A percentile compares a stretch with the other conserved stretches of the same genome.
phyloP scores from a whole-genome alignment of 345 rosid species.

The Draba incana region DNA sequence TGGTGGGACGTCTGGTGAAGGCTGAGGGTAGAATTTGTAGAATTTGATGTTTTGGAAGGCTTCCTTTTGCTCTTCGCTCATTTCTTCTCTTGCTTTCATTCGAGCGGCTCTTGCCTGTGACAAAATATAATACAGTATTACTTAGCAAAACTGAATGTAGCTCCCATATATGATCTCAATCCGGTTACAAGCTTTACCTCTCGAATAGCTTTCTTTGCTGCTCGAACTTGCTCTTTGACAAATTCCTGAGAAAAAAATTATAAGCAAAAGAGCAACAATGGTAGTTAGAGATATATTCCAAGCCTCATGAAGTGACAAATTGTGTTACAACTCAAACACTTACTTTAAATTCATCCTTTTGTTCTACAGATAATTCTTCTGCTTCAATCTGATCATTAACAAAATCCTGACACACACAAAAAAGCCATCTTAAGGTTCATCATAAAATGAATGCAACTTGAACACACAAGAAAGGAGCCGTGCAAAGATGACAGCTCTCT shows the following conservation, averaged over 20 bases:
- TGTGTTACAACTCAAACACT: slow-evolving; percentile 22
- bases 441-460: slow-evolving; percentile 5
- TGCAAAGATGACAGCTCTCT: too few relatives aligned
- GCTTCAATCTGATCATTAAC: slow-evolving; percentile 59
- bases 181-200: slow-evolving; percentile 53
- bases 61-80: too few relatives aligned
- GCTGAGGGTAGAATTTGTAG: too few relatives aligned
- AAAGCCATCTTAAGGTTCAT: slow-evolving; percentile 18
- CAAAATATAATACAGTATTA: slow-evolving; percentile 17
- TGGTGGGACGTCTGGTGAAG: too few relatives aligned
- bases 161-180: neutral
- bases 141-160: slow-evolving; percentile 4
- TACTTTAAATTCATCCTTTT: slow-evolving; percentile 87
- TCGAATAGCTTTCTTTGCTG: slow-evolving; percentile 81
- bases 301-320: slow-evolving; percentile 7
- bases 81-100: too few relatives aligned
- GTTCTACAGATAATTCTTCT: slow-evolving; percentile 69
- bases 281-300: slow-evolving; percentile 1
- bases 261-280: neutral
- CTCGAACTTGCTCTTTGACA: slow-evolving; percentile 78
- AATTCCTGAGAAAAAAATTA: slow-evolving; percentile 56
- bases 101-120: slow-evolving; percentile 60
- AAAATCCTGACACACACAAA: slow-evolving; percentile 61
- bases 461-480: too few relatives aligned
- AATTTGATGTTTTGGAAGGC: too few relatives aligned